Conservation (phyloP, 805 yeast species). For the Spathaspora arborariae region DNA sequence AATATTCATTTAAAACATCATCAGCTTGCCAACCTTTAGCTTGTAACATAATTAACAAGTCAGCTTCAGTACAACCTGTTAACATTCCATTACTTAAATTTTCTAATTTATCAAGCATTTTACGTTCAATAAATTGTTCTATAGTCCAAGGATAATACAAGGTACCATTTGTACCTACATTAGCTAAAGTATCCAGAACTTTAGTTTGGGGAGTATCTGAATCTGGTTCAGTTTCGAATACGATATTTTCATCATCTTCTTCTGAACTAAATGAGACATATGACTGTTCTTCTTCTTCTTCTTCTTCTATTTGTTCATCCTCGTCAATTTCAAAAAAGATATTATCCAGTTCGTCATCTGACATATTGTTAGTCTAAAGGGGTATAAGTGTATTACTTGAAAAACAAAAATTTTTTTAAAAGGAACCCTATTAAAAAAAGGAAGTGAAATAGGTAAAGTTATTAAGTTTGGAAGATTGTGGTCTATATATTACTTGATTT, state of each 20-base stretch:
- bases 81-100: conserved; percentile 20
- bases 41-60: conserved; percentile 33
- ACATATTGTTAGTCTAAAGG: background rate
- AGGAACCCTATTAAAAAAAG: background rate
- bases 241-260: background rate
- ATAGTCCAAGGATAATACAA: conserved; percentile 26
- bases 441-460: background rate
- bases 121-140: conserved; percentile 20
- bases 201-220: background rate
- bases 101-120: conserved; percentile 19
- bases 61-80: conserved; percentile 26
- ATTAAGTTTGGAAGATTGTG: background rate
- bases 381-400: too few relatives aligned
- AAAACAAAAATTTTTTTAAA: too few relatives aligned
- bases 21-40: conserved; percentile 37
- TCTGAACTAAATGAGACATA: background rate
- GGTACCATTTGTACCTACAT: conserved; percentile 5
- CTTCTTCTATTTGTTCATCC: conserved; percentile 15
- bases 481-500: background rate
- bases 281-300: background rate
- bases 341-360: conserved; percentile 7
- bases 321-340: conserved; percentile 20
- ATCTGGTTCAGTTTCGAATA: background rate
- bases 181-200: background rate
- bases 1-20: conserved; percentile 33